A percentile compares a stretch with the other conserved stretches of the same genome.
Evolutionary conservation across 75 land plant genomes (phyloP).

Genomic region (Pinus albicaulis): DNA sequence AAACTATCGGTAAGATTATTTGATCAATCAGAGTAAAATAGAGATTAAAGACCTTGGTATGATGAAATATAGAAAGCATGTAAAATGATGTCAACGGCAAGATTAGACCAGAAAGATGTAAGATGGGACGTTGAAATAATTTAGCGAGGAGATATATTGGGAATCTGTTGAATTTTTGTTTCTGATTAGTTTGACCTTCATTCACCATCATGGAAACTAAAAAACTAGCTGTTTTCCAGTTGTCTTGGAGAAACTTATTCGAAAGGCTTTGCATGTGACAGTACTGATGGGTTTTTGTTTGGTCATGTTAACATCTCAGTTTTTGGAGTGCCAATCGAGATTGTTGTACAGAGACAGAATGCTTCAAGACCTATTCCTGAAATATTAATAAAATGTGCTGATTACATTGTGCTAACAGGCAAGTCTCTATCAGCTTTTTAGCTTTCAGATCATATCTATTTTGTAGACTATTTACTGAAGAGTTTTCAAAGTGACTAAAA

Average conservation of each 20-base stretch:
- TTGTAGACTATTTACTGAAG: neutral
- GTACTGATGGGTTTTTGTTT: neutral
- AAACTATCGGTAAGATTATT: no score
- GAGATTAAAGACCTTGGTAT: no score
- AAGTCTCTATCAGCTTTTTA: neutral
- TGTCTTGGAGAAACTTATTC: no score
- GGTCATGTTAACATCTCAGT: constrained; percentile 30
- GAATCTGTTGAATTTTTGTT: neutral
- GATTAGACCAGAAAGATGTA: no score
- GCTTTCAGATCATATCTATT: neutral
- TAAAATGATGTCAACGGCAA: no score
- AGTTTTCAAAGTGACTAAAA: neutral
- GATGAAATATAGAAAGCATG: no score
- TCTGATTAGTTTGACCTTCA: neutral
- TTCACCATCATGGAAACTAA: neutral
- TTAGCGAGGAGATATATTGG: no score
- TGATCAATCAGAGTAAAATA: no score
- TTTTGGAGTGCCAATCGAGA: constrained; percentile 82
- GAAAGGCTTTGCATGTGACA: no score
- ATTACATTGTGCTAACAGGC: constrained; percentile 76
- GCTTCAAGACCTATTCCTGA: constrained; percentile 51
- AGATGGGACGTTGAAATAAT: no score
- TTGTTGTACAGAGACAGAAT: constrained; percentile 60
- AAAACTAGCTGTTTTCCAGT: neutral
- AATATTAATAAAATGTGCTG: constrained; percentile 71